Percentiles rank a stretch among this genome's conserved stretches.
These are phyloP conservation scores for Blastobotrys parvus DNA, from an alignment of 805 yeast genomes.

Conservation along the genomic window DNA sequence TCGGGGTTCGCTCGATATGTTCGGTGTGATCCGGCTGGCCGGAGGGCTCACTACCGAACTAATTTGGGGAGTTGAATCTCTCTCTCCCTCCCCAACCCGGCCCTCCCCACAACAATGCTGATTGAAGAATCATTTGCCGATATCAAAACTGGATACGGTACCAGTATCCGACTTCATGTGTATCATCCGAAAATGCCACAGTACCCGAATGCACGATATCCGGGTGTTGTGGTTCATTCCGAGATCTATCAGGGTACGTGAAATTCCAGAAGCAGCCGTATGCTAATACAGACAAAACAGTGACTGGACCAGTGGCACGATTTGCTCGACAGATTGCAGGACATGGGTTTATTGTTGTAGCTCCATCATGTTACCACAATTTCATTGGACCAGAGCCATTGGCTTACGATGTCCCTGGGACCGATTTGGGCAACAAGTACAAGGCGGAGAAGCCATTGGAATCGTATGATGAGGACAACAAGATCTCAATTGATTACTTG, in stretches of 20 bases:
- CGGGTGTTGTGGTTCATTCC: constrained; percentile 70
- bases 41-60: too few species aligned
- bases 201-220: constrained; percentile 72
- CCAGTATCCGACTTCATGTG: constrained; percentile 56
- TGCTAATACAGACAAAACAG: constrained; percentile 1
- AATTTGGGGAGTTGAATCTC: too few species aligned
- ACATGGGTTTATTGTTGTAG: constrained; percentile 71
- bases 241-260: constrained; percentile 61
- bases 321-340: constrained; percentile 73
- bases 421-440: constrained; percentile 63
- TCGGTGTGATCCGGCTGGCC: too few species aligned
- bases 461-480: constrained; percentile 71
- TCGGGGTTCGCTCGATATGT: too few species aligned
- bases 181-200: constrained; percentile 62
- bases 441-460: constrained; percentile 58
- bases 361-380: constrained; percentile 74
- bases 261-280: neutral
- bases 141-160: constrained; percentile 55
- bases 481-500: constrained; percentile 55
- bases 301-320: constrained; percentile 68
- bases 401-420: constrained; percentile 63
- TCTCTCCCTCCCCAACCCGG: too few species aligned
- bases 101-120: too few species aligned
- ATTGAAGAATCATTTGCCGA: constrained; percentile 59
- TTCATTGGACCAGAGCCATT: constrained; percentile 56